Conservation (phyloP, 2,329 filamentous ascomycete genomes). For the Stromatinia cepivora region DNA sequence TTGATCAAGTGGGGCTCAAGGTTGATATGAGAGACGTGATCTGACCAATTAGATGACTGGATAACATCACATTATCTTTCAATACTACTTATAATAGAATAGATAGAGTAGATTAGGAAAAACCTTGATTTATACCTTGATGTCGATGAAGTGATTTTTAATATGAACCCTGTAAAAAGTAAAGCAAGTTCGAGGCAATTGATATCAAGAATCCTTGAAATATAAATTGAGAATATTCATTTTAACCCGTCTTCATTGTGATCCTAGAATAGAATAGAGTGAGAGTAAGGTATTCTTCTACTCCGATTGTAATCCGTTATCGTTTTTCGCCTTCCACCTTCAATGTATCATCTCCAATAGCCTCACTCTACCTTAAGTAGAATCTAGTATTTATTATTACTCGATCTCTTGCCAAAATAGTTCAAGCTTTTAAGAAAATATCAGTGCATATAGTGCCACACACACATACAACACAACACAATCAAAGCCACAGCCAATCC, state of each 20-base stretch:
- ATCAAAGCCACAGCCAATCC: neutral
- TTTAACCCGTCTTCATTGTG: too few species aligned
- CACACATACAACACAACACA: neutral
- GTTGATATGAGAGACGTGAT: neutral
- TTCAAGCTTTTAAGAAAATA: neutral
- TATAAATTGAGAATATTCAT: too few species aligned
- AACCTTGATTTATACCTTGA: too few species aligned
- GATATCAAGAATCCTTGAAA: too few species aligned
- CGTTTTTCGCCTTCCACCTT: too few species aligned
- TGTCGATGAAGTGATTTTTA: too few species aligned
- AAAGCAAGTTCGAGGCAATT: too few species aligned
- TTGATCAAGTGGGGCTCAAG: slow-evolving; percentile 5
- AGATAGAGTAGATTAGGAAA: neutral
- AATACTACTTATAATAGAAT: neutral
- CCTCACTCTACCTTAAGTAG: neutral
- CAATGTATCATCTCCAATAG: neutral
- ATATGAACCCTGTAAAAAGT: too few species aligned
- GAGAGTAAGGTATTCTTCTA: too few species aligned
- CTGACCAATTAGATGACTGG: too few species aligned
- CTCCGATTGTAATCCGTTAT: too few species aligned
- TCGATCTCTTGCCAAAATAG: neutral
- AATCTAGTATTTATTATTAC: neutral
- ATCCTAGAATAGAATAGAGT: too few species aligned
- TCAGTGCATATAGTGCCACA: neutral
- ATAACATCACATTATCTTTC: neutral